Evolutionary conservation across 768 basidiomycete genomes (phyloP).

Genomic region (Hypholoma fasciculare): DNA sequence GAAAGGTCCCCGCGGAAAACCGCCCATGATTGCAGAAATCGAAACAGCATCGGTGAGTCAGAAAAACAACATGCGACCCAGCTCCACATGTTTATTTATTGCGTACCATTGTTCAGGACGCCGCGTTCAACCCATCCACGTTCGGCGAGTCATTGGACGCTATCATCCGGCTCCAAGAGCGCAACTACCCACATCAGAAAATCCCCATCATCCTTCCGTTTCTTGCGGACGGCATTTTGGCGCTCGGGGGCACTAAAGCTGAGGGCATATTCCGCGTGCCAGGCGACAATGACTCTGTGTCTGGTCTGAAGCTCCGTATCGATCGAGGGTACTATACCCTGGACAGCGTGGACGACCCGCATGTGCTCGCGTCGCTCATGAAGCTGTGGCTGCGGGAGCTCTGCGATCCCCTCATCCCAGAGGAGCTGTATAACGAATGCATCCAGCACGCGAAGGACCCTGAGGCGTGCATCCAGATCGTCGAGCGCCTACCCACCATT

Average conservation of each 20-base stretch:
- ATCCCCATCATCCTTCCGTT: conserved; percentile 94
- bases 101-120: conserved; percentile 51
- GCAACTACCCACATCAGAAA: conserved; percentile 81
- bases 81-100: not conserved
- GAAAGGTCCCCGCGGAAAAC: conserved; percentile 85
- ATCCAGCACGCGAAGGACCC: conserved; percentile 68
- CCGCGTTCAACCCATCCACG: conserved; percentile 92
- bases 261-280: conserved; percentile 95
- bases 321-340: conserved; percentile 90
- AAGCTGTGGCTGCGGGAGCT: conserved; percentile 95
- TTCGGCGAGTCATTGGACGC: conserved; percentile 90
- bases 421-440: conserved; percentile 91
- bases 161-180: conserved; percentile 80
- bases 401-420: conserved; percentile 87
- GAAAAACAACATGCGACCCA: not conserved
- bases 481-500: conserved; percentile 78
- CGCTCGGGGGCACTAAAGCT: conserved; percentile 77
- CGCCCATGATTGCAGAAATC: conserved; percentile 81
- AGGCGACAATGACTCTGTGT: conserved; percentile 86
- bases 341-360: conserved; percentile 88
- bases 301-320: conserved; percentile 85
- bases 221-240: conserved; percentile 89
- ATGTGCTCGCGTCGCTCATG: conserved; percentile 85
- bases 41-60: conserved; percentile 80
- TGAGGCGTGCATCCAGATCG: conserved; percentile 68